phyloP scores from a whole-genome alignment of 2,329 filamentous ascomycete species.

The Phialophora expanda region DNA sequence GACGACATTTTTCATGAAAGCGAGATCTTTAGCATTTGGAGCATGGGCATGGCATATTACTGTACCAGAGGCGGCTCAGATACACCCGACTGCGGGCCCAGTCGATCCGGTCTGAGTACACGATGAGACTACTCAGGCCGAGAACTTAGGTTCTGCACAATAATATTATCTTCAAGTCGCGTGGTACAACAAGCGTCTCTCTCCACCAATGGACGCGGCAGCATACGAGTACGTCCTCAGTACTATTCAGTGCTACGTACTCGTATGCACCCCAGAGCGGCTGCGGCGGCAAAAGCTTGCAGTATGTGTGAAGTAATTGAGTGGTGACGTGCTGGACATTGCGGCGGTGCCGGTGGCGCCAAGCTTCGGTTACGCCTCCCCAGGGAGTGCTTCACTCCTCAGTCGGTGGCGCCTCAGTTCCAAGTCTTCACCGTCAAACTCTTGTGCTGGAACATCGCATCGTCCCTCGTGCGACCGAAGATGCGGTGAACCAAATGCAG shows the following conservation, averaged over 20 bases:
- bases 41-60: background rate
- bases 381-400: background rate
- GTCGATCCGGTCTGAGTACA: background rate
- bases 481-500: background rate
- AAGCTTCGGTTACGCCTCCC: background rate
- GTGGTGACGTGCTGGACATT: background rate
- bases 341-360: background rate
- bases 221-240: background rate
- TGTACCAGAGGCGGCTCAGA: background rate
- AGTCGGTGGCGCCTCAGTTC: background rate
- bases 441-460: background rate
- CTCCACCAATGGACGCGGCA: background rate
- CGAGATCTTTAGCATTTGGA: slow-evolving; percentile 3
- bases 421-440: background rate
- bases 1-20: slow-evolving; percentile 2
- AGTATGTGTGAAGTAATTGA: background rate
- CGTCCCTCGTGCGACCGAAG: background rate
- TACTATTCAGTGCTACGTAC: background rate
- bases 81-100: background rate
- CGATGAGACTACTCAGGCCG: background rate
- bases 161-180: background rate
- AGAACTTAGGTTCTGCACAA: background rate
- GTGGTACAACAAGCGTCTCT: background rate
- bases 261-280: slow-evolving; percentile 7
- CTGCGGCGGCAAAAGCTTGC: background rate